Evolutionary conservation across 2,329 filamentous ascomycete genomes (phyloP).

Genomic region (Ophiostoma novo-ulmi): DNA sequence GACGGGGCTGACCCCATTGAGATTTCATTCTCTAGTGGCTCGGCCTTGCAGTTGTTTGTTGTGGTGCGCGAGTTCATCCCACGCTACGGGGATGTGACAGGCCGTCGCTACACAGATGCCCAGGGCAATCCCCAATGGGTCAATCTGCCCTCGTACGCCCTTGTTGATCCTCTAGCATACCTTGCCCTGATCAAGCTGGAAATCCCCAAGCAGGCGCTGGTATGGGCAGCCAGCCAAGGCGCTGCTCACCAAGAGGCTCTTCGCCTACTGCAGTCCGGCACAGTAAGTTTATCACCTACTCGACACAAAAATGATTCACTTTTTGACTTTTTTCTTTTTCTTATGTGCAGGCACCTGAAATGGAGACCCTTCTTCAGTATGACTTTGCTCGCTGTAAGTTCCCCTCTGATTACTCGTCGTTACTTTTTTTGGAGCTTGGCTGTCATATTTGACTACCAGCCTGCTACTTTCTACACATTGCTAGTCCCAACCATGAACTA

Average conservation of each 20-base stretch:
- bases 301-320: neutral
- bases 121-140: constrained; percentile 23
- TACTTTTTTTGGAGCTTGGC: no score
- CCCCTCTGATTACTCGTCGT: neutral
- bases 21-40: constrained; percentile 24
- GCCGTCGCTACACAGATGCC: constrained; percentile 25
- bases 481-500: neutral
- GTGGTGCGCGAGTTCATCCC: constrained; percentile 23
- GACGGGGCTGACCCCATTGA: neutral
- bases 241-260: constrained; percentile 26
- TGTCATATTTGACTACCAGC: no score
- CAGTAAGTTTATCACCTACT: constrained; percentile 16
- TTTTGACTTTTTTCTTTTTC: neutral
- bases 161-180: constrained; percentile 20
- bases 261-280: constrained; percentile 16
- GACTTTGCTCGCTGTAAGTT: constrained; percentile 26
- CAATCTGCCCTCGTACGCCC: constrained; percentile 23
- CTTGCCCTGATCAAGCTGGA: neutral
- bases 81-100: constrained; percentile 23
- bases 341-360: constrained; percentile 23
- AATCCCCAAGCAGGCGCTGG: neutral
- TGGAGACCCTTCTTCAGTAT: constrained; percentile 24
- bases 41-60: constrained; percentile 10
- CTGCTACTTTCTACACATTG: no score
- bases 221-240: constrained; percentile 21